These are phyloP conservation scores for Cadophora luteo-olivacea DNA, from an alignment of 2,329 filamentous ascomycete genomes.

Conservation along the genomic window DNA sequence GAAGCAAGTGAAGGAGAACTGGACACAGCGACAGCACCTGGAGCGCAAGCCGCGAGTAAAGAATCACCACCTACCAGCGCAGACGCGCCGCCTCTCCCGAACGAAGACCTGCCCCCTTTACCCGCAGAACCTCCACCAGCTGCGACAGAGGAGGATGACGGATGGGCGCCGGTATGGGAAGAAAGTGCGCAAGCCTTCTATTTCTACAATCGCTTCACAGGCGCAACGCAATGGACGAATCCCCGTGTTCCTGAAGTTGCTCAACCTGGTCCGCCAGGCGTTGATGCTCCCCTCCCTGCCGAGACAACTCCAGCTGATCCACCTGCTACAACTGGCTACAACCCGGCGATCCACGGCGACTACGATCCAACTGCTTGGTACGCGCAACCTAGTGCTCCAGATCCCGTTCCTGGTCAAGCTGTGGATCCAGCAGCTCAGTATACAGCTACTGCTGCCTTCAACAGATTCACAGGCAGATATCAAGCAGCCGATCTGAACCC, in stretches of 20 bases:
- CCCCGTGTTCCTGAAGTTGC: constrained; percentile 68
- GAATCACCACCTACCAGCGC: background rate
- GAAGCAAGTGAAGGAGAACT: constrained; percentile 25
- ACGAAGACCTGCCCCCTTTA: constrained; percentile 50
- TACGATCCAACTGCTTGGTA: constrained; percentile 98
- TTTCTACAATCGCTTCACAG: constrained; percentile 84
- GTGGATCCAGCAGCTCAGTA: constrained; percentile 60
- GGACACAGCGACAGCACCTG: constrained; percentile 14
- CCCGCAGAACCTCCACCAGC: constrained; percentile 50
- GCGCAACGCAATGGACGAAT: constrained; percentile 83
- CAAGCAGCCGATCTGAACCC: constrained; percentile 72
- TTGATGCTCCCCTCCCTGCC: constrained; percentile 42
- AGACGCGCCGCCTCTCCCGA: constrained; percentile 38
- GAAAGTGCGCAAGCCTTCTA: constrained; percentile 72
- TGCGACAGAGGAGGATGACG: constrained; percentile 65
- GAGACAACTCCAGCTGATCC: constrained; percentile 39
- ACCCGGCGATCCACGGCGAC: constrained; percentile 93
- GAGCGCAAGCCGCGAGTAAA: constrained; percentile 28
- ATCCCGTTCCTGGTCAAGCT: constrained; percentile 43
- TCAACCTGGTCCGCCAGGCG: constrained; percentile 40
- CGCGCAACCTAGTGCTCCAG: constrained; percentile 63
- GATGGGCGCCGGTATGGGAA: constrained; percentile 86
- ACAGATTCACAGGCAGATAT: constrained; percentile 86
- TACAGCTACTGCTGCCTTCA: constrained; percentile 78
- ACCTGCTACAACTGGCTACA: constrained; percentile 70